Conservation (phyloP, 495 filamentous ascomycete genomes). For the Aspergillus cristatus region DNA sequence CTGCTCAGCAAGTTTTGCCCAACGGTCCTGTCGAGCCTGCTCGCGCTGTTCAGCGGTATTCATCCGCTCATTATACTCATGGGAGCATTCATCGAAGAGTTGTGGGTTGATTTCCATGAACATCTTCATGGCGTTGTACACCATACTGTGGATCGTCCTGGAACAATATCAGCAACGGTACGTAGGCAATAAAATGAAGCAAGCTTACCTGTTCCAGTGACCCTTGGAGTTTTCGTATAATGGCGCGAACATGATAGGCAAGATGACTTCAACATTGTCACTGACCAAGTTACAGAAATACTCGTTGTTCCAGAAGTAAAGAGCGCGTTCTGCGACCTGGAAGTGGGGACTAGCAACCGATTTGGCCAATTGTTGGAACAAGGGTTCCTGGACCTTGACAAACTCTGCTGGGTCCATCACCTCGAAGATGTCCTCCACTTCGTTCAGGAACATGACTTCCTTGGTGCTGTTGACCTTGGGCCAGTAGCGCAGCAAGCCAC, state of each 20-base stretch:
- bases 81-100: slow-evolving; percentile 96
- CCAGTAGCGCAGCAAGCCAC: slow-evolving; percentile 93
- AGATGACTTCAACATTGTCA: slow-evolving; percentile 96
- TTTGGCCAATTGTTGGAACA: slow-evolving; percentile 96
- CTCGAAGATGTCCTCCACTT: slow-evolving; percentile 99
- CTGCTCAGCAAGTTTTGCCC: slow-evolving; percentile 75
- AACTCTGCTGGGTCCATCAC: slow-evolving; percentile 99
- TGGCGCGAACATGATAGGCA: slow-evolving; percentile 98
- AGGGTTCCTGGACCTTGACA: slow-evolving; percentile 92
- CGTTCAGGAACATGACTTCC: slow-evolving; percentile 99
- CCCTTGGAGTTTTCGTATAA: slow-evolving; percentile 99
- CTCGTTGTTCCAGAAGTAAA: slow-evolving; percentile 99
- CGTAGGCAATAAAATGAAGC: not conserved
- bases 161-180: slow-evolving; percentile 6
- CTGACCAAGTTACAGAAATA: slow-evolving; percentile 99
- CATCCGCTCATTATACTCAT: slow-evolving; percentile 95
- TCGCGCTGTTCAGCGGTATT: slow-evolving; percentile 75
- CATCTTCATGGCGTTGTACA: slow-evolving; percentile 99
- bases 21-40: slow-evolving; percentile 66
- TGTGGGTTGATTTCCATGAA: slow-evolving; percentile 99
- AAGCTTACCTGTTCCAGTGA: slow-evolving; percentile 89
- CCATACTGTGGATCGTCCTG: slow-evolving; percentile 99
- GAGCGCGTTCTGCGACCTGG: slow-evolving; percentile 92
- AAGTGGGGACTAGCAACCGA: slow-evolving; percentile 98
- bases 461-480: slow-evolving; percentile 99